phyloP scores from a whole-genome alignment of 1,139 yeast species.

The Saccharomyces hybrid region DNA sequence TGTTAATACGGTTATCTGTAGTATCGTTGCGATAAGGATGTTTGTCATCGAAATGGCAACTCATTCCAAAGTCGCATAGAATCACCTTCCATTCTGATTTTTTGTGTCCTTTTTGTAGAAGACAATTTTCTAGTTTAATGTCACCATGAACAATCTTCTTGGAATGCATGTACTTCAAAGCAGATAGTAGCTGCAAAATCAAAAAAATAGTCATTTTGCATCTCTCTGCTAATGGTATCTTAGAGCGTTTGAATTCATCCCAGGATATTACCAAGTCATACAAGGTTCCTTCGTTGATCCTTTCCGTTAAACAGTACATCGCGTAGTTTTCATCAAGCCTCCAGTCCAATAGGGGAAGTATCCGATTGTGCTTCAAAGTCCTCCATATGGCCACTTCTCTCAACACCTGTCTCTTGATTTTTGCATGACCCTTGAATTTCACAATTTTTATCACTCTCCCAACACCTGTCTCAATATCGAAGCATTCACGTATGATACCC shows the following conservation, averaged over 20 bases:
- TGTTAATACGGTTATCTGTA: background rate
- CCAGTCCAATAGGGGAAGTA: constrained; percentile 55
- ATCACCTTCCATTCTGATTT: constrained; percentile 36
- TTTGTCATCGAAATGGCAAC: constrained; percentile 25
- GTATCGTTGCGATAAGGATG: constrained; percentile 26
- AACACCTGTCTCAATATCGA: constrained; percentile 36
- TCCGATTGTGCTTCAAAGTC: constrained; percentile 53
- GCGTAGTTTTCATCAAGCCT: constrained; percentile 51
- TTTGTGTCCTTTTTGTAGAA: constrained; percentile 40
- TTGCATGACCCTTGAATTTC: constrained; percentile 39
- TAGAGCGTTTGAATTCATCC: constrained; percentile 43
- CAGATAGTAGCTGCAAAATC: constrained; percentile 48
- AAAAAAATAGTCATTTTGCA: constrained; percentile 34
- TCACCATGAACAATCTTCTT: constrained; percentile 81
- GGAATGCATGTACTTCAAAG: constrained; percentile 64
- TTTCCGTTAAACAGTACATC: constrained; percentile 65
- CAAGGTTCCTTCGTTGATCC: constrained; percentile 74
- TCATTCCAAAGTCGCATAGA: constrained; percentile 89
- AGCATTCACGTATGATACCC: constrained; percentile 81
- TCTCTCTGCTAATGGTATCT: constrained; percentile 28
- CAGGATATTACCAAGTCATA: constrained; percentile 66
- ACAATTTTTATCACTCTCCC: constrained; percentile 74
- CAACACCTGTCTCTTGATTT: constrained; percentile 48
- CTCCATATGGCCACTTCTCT: constrained; percentile 76
- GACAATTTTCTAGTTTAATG: constrained; percentile 76